Base-by-base conservation (phyloP, 805 yeast genomes). In the Ogataea methylovora region DNA sequence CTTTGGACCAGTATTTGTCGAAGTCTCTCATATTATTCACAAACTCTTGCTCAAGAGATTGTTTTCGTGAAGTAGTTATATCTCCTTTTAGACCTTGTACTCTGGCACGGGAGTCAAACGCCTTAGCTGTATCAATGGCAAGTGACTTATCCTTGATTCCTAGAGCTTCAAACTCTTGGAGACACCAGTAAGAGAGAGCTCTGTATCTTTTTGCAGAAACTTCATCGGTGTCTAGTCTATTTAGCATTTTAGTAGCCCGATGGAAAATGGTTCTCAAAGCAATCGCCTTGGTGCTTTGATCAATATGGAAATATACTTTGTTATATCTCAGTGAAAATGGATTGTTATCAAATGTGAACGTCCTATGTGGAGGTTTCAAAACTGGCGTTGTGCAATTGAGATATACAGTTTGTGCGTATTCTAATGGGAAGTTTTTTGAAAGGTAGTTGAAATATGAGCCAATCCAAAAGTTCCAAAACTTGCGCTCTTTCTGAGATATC, bases 391-490 rank as follows among this genome's bases (percentile, higher is more conserved):
- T n/a, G n/a, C n/a, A n/a, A n/a, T n/a, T n/a, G n/a, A n/a, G n/a
- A n/a, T n/a, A n/a, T n/a, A n/a, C n/a, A n/a, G n/a, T n/a, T n/a
- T n/a, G n/a, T n/a, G 56, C 48, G 9, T 39, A 30, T 1, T 40
- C 32, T 10, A 48, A 26, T 8, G 59, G 52, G 29, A 40, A 49
- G 13, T 46, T 48, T 26, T 53, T 37, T 16, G 38, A 40, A 27
- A 57, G 30, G 30, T 57, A 57, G 25, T 56, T 59, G 44, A 59
- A 48, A 31, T 59, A 60, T 1, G 46, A 27, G 23, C 47, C 29
- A n/a, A 36, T 34, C 50, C 58, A 60, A 30, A 47, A 43, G 22
- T 45, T 48, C 61, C 61, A 60, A 30, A 52, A 56, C 16, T 46
- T 41, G 13, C 13, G 4, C 3, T 4, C 13, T 12, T 23, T 23